Evolutionary conservation across 2,329 filamentous ascomycete species (phyloP).

Genomic region (Mollisia scopiformis): DNA sequence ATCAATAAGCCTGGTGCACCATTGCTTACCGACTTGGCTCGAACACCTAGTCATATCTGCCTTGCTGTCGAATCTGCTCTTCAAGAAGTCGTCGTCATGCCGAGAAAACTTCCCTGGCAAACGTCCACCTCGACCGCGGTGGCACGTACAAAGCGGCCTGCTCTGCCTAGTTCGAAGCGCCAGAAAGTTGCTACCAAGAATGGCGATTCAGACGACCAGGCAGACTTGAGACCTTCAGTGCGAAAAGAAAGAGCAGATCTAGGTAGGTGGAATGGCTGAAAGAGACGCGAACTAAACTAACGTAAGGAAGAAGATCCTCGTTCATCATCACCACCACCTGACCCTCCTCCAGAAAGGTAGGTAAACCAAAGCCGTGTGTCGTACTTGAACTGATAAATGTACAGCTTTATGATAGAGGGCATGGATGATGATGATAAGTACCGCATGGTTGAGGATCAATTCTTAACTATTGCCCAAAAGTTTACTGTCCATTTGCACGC

Average conservation of each 20-base stretch:
- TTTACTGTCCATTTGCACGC: conserved; percentile 78
- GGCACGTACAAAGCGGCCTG: conserved; percentile 6
- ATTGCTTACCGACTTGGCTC: too few species aligned
- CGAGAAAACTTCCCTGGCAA: conserved; percentile 33
- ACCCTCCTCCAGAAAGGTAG: conserved; percentile 51
- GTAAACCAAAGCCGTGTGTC: conserved; percentile 5
- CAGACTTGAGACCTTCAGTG: background rate
- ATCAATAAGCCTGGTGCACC: too few species aligned
- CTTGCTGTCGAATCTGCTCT: background rate
- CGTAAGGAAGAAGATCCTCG: conserved; percentile 37
- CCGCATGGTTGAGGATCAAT: conserved; percentile 85
- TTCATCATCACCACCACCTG: conserved; percentile 56
- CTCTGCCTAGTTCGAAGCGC: conserved; percentile 17
- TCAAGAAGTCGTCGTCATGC: conserved; percentile 20
- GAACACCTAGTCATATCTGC: background rate
- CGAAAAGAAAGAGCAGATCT: background rate
- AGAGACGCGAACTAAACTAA: background rate
- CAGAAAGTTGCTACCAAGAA: conserved; percentile 5
- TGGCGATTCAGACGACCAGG: conserved; percentile 9
- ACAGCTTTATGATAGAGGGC: conserved; percentile 61
- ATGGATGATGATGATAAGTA: conserved; percentile 70
- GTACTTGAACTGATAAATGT: conserved; percentile 15
- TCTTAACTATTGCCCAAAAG: conserved; percentile 65
- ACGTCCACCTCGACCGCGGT: conserved; percentile 12
- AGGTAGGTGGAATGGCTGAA: background rate